phyloP scores from a whole-genome alignment of 257 asterid genomes.

The Solanum lycopersicoides region DNA sequence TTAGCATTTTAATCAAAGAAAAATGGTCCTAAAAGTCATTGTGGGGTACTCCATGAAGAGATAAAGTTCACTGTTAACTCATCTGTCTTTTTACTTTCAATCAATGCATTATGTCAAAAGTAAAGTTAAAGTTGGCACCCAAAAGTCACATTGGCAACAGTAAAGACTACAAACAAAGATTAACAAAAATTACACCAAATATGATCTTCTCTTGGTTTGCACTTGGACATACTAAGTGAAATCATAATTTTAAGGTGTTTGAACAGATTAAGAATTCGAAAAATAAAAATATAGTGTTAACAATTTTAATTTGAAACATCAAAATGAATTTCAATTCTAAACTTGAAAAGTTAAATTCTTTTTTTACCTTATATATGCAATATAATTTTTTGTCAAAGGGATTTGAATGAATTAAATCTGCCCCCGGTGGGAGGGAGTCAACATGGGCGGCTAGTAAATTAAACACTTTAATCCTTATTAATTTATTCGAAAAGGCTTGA shows the following conservation, averaged over 20 bases:
- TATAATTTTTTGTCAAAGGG: accelerated
- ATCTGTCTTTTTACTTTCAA: not conserved
- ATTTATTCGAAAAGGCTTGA: not conserved
- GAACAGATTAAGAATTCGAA: not conserved
- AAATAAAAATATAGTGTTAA: not conserved
- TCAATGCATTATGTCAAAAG: not conserved
- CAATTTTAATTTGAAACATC: not conserved
- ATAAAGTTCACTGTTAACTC: not conserved
- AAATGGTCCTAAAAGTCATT: not conserved
- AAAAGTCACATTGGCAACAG: not conserved
- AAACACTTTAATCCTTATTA: not conserved
- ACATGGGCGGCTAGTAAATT: not conserved
- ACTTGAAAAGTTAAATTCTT: not conserved
- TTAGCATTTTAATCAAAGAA: not conserved
- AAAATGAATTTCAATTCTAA: not conserved
- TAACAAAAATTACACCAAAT: not conserved
- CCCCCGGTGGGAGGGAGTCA: not conserved
- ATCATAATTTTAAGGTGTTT: not conserved
- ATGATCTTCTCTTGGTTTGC: not conserved
- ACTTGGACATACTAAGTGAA: not conserved
- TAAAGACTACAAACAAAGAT: not conserved
- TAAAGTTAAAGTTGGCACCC: not conserved
- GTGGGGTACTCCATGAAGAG: not conserved
- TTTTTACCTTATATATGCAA: not conserved
- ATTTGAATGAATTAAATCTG: not conserved